Evolutionary conservation across 306 rosid genomes (phyloP).

Genomic region (Vigna nakashimae): DNA sequence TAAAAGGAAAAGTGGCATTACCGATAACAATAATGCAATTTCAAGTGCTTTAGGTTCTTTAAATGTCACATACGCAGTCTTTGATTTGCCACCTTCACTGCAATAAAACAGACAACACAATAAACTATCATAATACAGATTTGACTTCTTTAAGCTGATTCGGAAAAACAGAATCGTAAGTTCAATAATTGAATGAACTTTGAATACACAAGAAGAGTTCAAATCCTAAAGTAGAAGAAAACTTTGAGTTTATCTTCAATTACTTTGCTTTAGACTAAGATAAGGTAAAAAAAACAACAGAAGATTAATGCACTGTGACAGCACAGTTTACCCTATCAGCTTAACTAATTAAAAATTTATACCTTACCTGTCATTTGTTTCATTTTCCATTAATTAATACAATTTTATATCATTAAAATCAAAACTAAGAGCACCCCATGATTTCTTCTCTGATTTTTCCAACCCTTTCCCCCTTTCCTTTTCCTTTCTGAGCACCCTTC

Average conservation of each 20-base stretch:
- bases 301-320: background rate
- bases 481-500: conserved; percentile 35
- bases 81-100: conserved; percentile 79
- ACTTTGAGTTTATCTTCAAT: conserved; percentile 7
- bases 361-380: background rate
- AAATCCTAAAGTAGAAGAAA: conserved; percentile 17
- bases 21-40: conserved; percentile 88
- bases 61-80: conserved; percentile 92
- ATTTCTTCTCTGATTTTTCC: conserved; percentile 3
- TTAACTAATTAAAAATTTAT: background rate
- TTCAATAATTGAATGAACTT: conserved; percentile 33
- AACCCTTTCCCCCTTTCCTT: background rate
- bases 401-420: conserved; percentile 21
- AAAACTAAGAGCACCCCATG: conserved; percentile 36
- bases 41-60: conserved; percentile 94
- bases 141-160: conserved; percentile 29
- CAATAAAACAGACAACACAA: conserved; percentile 45
- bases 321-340: background rate
- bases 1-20: conserved; percentile 47
- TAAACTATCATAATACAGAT: conserved; percentile 11
- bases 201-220: background rate
- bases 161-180: background rate
- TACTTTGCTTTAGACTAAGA: background rate
- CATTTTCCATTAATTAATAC: background rate
- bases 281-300: conserved; percentile 2